phyloP scores from a whole-genome alignment of 108 stramenopile genomes.

The Skeletonema marinoi region DNA sequence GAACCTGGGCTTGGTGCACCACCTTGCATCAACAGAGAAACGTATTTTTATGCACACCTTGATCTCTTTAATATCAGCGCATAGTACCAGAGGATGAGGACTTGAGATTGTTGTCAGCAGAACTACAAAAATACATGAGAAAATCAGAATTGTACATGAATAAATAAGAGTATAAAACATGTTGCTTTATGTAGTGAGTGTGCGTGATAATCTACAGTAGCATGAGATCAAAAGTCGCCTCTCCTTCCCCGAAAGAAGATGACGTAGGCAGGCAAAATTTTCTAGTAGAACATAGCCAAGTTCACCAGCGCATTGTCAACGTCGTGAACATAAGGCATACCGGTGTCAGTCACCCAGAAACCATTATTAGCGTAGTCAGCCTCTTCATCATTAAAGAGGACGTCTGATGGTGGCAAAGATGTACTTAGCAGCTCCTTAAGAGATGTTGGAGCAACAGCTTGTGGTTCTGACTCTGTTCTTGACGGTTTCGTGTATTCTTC shows the following conservation, averaged over 20 bases:
- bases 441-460: conserved; percentile 1
- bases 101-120: too few species aligned
- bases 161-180: neutral
- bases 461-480: neutral
- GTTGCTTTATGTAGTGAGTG: neutral
- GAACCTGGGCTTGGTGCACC: too few species aligned
- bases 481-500: conserved; percentile 5
- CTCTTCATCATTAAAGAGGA: conserved; percentile 29
- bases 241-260: too few species aligned
- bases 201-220: neutral
- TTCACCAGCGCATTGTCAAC: conserved; percentile 24
- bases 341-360: conserved; percentile 12
- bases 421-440: conserved; percentile 32
- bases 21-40: too few species aligned
- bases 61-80: too few species aligned
- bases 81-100: too few species aligned
- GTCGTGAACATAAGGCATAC: conserved; percentile 9
- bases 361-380: neutral
- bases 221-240: neutral
- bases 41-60: too few species aligned
- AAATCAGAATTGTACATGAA: neutral
- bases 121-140: too few species aligned
- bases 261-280: neutral
- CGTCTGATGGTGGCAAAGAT: conserved; percentile 23
- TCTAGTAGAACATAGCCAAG: conserved; percentile 26